Base-by-base conservation (phyloP, 768 basidiomycete species). In the Amanita inopinata region DNA sequence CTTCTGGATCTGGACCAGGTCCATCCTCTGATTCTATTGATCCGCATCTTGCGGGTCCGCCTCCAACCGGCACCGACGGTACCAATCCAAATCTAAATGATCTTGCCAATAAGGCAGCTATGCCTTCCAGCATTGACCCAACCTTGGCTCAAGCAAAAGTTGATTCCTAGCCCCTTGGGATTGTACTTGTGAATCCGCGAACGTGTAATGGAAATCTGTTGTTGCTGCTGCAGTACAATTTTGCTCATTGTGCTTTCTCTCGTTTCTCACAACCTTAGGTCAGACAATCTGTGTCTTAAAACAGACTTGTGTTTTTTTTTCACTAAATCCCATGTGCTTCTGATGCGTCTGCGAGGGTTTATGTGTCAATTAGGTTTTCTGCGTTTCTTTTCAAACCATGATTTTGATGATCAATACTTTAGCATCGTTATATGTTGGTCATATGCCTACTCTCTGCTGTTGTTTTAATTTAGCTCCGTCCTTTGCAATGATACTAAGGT, bases 1-100 rank as follows among this genome's bases (percentile, higher is more conserved):
- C 35, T 1, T 45, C 36, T 20, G 43, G 43, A 14, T 4, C 35
- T 14, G 43, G 18, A 6, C 18, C 19, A 4, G 32, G 32, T 25
- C n/a, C 36, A 14, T 32, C 43, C 11, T 31, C 5, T 9, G 43
- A 45, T 20, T 20, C 43, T 6, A 45, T 45, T 11, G 43, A 45
- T 17, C 43, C 43, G 6, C 43, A 45, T 30, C 43, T 45, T 9
- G 17, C 36, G 2, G 43, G 35, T 9, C 43, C 33, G 23, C 33
- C 41, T 2, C 14, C 41, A 5, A 6, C 33, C 7, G 19, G 23
- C 33, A 15, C 32, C 4, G 41, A 43, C 10, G 32, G 31, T 3
- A 7, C 33, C 41, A 34, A 20, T 3, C 9, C 31, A 5, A 34
- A 4, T 23, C 20, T 18, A 11, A 43, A 27, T n/a, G 41, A 43